Evolutionary conservation across 345 rosid species (phyloP).

Genomic region (Theobroma cacao): DNA sequence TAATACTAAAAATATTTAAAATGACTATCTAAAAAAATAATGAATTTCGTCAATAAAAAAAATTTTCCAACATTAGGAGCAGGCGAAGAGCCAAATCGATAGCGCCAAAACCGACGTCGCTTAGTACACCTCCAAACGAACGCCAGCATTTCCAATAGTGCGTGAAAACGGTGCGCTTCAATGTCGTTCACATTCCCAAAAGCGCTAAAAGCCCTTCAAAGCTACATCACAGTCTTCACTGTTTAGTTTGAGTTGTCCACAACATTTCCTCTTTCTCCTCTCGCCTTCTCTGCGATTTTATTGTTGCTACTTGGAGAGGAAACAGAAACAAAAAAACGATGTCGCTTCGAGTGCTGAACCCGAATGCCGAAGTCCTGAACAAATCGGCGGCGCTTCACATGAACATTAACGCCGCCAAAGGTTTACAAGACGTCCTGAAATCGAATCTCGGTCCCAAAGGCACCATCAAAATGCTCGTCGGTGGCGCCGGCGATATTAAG

Average conservation of each 20-base stretch:
- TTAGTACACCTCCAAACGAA: too few species aligned
- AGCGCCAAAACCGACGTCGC: too few species aligned
- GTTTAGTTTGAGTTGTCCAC: too few species aligned
- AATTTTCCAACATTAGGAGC: too few species aligned
- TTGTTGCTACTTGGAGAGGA: neutral
- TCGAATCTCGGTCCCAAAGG: constrained; percentile 97
- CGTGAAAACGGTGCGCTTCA: neutral
- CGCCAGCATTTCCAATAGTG: too few species aligned
- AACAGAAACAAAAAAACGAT: constrained; percentile 32
- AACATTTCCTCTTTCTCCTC: neutral
- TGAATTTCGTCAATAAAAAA: too few species aligned
- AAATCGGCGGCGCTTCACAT: constrained; percentile 98
- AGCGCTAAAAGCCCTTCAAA: neutral
- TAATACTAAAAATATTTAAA: too few species aligned
- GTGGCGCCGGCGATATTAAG: constrained; percentile 97
- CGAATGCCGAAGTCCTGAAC: constrained; percentile 96
- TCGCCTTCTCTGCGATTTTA: neutral
- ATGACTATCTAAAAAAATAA: too few species aligned
- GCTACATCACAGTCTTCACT: neutral
- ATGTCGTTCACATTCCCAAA: neutral
- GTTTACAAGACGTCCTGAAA: constrained; percentile 91
- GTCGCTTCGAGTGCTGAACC: constrained; percentile 89
- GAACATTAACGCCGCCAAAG: constrained; percentile 98
- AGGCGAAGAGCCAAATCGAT: too few species aligned
- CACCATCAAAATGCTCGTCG: constrained; percentile 99